Evolutionary conservation across 176 grass and related monocot genomes (phyloP).

Genomic region (Phoenix dactylifera): DNA sequence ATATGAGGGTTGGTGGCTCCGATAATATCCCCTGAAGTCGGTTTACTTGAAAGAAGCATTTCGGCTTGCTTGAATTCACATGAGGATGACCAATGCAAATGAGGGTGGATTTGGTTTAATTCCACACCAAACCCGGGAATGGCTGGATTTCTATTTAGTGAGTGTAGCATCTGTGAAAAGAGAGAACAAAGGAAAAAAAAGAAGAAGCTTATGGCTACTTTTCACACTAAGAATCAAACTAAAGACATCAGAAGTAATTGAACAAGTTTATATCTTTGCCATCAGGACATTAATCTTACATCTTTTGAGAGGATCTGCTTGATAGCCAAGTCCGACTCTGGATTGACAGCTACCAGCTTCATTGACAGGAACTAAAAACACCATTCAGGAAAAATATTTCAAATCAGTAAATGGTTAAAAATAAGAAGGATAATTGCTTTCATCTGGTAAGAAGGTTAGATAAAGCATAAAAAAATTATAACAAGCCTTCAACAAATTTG

Average conservation of each 20-base stretch:
- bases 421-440: too few species aligned
- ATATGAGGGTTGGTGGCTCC: slow-evolving; percentile 1
- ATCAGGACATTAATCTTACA: slow-evolving; percentile 27
- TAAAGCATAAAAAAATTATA: too few species aligned
- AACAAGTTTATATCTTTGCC: too few species aligned
- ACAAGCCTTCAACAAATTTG: too few species aligned
- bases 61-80: slow-evolving; percentile 44
- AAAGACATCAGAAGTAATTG: not conserved
- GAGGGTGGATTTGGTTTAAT: slow-evolving; percentile 37
- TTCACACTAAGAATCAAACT: not conserved
- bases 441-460: too few species aligned
- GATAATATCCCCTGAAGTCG: slow-evolving; percentile 19
- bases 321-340: slow-evolving; percentile 42
- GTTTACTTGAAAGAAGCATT: slow-evolving; percentile 38
- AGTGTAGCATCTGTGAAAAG: slow-evolving; percentile 35
- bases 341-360: slow-evolving; percentile 62
- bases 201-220: not conserved
- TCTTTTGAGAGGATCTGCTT: slow-evolving; percentile 18
- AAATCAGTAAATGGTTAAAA: too few species aligned
- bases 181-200: not conserved
- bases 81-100: slow-evolving; percentile 28
- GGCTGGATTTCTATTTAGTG: slow-evolving; percentile 23
- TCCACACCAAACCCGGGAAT: slow-evolving; percentile 21
- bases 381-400: not conserved
- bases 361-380: slow-evolving; percentile 77